A percentile compares a stretch with the other conserved stretches of the same genome.
Conservation (phyloP, 2,329 filamentous ascomycete species). For the Uncinocarpus reesii region DNA sequence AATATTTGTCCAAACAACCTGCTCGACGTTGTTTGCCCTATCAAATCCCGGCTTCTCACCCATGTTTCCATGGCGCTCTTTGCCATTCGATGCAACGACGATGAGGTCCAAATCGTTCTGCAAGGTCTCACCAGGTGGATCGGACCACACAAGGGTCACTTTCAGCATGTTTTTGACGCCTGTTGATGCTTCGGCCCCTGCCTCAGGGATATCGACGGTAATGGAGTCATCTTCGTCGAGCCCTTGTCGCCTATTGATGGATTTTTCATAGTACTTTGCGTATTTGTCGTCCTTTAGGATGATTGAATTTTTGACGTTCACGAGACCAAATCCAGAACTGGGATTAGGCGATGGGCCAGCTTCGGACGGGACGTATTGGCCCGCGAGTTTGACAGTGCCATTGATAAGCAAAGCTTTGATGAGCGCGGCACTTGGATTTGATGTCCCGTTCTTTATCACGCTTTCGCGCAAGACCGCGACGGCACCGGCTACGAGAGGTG, state of each 20-base stretch:
- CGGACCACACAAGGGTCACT: slow-evolving; percentile 19
- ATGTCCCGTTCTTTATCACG: slow-evolving; percentile 14
- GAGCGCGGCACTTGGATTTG: slow-evolving; percentile 19
- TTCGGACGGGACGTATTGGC: slow-evolving; percentile 17
- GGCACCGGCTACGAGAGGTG: slow-evolving; percentile 21
- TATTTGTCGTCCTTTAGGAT: slow-evolving; percentile 7
- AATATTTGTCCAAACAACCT: slow-evolving; percentile 17
- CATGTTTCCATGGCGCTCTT: slow-evolving; percentile 19
- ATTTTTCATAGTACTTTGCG: slow-evolving; percentile 12
- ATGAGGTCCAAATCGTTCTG: slow-evolving; percentile 19
- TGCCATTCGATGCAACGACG: slow-evolving; percentile 14
- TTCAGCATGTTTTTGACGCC: slow-evolving; percentile 11
- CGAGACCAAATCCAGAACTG: slow-evolving; percentile 20
- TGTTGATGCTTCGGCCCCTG: not conserved
- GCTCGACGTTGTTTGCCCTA: slow-evolving; percentile 20
- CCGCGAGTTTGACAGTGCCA: slow-evolving; percentile 19
- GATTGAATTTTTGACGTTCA: slow-evolving; percentile 18
- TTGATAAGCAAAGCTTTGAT: slow-evolving; percentile 24
- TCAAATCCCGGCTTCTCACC: slow-evolving; percentile 15
- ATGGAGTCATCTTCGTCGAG: slow-evolving; percentile 1
- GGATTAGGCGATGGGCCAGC: slow-evolving; percentile 17
- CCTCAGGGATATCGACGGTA: slow-evolving; percentile 12
- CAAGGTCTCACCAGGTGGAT: slow-evolving; percentile 16
- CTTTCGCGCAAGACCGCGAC: slow-evolving; percentile 19
- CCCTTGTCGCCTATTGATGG: slow-evolving; percentile 9